phyloP scores from a whole-genome alignment of 805 yeast species.

The Lipomyces mesembrius region DNA sequence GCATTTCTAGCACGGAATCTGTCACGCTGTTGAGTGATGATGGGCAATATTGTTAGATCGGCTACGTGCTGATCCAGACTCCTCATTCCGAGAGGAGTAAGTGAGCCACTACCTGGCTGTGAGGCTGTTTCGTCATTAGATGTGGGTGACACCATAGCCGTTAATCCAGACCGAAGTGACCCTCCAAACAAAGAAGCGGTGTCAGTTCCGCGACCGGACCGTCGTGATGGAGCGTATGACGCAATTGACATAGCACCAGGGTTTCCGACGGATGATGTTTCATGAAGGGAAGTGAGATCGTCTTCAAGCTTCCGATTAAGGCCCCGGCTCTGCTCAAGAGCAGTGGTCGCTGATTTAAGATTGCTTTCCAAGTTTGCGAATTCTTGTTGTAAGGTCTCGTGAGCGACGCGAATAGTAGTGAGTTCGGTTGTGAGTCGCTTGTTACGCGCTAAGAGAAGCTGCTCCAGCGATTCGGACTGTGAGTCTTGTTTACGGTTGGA shows the following conservation, averaged over 20 bases:
- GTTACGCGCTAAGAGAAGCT: constrained; percentile 69
- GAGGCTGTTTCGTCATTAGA: constrained; percentile 11
- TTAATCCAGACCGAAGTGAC: constrained; percentile 30
- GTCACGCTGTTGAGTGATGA: constrained; percentile 93
- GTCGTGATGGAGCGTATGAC: constrained; percentile 32
- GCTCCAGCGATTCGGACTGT: constrained; percentile 51
- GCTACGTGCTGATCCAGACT: constrained; percentile 32
- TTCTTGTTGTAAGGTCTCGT: constrained; percentile 53
- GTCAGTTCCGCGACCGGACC: constrained; percentile 31
- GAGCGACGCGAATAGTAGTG: constrained; percentile 65
- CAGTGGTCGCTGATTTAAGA: constrained; percentile 46
- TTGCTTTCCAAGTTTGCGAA: constrained; percentile 51
- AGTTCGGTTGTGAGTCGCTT: constrained; percentile 73
- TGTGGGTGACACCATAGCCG: background rate
- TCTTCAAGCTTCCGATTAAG: constrained; percentile 69
- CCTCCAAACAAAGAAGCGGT: constrained; percentile 33
- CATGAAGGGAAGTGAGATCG: constrained; percentile 68
- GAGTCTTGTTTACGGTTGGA: constrained; percentile 18
- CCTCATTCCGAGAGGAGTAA: constrained; percentile 16
- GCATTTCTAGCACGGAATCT: constrained; percentile 81
- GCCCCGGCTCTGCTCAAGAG: constrained; percentile 51
- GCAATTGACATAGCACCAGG: constrained; percentile 33
- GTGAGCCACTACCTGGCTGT: constrained; percentile 14
- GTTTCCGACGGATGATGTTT: constrained; percentile 41
- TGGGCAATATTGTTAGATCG: constrained; percentile 62